Evolutionary conservation across 1,284 basidiomycete species (phyloP).

Genomic region (Malassezia vespertilionis): DNA sequence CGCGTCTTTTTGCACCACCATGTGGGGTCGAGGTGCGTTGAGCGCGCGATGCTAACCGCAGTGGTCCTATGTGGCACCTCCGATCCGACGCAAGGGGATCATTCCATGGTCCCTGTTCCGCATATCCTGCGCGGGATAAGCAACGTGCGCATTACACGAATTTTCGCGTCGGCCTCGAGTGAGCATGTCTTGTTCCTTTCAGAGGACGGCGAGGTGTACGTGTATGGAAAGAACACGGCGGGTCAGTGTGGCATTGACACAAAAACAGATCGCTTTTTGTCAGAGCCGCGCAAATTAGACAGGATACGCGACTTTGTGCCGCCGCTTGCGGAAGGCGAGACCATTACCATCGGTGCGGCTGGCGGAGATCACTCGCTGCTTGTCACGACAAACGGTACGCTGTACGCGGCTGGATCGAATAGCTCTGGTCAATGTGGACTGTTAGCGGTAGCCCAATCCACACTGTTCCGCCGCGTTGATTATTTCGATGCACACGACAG

Average conservation of each 20-base stretch:
- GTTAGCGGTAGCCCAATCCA: conserved; percentile 30
- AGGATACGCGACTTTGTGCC: conserved; percentile 31
- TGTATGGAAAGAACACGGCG: conserved; percentile 66
- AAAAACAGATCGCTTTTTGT: conserved; percentile 46
- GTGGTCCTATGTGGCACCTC: conserved; percentile 12
- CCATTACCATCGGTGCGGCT: conserved; percentile 68
- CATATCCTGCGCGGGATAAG: conserved; percentile 75
- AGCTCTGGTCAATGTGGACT: conserved; percentile 58
- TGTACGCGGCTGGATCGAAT: conserved; percentile 77
- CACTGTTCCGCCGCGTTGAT: conserved; percentile 49
- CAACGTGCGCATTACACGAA: conserved; percentile 53
- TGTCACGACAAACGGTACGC: conserved; percentile 65
- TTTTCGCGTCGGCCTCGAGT: conserved; percentile 30
- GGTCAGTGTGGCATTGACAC: conserved; percentile 44
- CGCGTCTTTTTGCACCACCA: conserved; percentile 2
- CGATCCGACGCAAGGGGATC: neutral
- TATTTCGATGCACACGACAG: too few species aligned
- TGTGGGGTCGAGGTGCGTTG: conserved; percentile 13
- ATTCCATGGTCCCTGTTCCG: conserved; percentile 69
- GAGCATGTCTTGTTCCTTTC: conserved; percentile 30
- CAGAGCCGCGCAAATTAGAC: conserved; percentile 16
- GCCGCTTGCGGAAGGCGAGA: conserved; percentile 54
- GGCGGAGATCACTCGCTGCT: conserved; percentile 72
- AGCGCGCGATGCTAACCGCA: neutral
- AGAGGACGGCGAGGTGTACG: conserved; percentile 64